Base-by-base conservation (phyloP, 2,329 filamentous ascomycete species). In the Verticillium klebahnii region DNA sequence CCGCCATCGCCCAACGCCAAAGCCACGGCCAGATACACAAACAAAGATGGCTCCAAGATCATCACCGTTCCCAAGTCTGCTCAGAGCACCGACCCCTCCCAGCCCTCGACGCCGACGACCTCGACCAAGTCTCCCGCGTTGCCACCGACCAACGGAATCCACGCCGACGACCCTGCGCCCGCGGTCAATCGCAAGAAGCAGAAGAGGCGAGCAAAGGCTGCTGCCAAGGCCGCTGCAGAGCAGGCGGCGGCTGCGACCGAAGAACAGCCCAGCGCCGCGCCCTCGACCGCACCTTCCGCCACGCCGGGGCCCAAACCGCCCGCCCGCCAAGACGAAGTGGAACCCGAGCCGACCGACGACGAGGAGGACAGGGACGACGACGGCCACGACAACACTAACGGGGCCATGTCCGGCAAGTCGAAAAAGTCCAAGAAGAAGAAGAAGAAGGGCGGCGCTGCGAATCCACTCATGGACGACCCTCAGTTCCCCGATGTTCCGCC, bases 171-270 rank as follows among this genome's bases (percentile, higher is more conserved):
- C 64, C 65, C 75, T 56, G 77, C 80, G 55, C 80, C 80, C 55
- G 71, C 81, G 9, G 89, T 93, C 59, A 97, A 97, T 77, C 88
- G 91, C 72, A 97, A 97, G 82, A 98, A 97, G 81, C 91, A 95
- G 75, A 97, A 97, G 82, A 87, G 93, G 68, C 86, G 93, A 67
- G 89, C 91, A 72, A 97, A 97, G 77, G 90, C 90, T 37, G 90
- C 91, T 36, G 89, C 89, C 64, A 86, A 89, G 71, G 85, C 85
- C 34, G 86, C 80, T 52, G 45, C 45, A 23, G 45, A 50, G 45
- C 45, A 50, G 45, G 77, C 78, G 5, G 74, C 77, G 60, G 65
- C 69, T 36, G 61, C 19, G 60, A 61, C 23, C 63, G 60, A 19
- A n/a, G 45, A 15, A 52, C 11, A 2, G 7, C 19, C 31, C 57